Evolutionary conservation across 2,329 filamentous ascomycete species (phyloP).

Genomic region (Nectriaceae sp.): DNA sequence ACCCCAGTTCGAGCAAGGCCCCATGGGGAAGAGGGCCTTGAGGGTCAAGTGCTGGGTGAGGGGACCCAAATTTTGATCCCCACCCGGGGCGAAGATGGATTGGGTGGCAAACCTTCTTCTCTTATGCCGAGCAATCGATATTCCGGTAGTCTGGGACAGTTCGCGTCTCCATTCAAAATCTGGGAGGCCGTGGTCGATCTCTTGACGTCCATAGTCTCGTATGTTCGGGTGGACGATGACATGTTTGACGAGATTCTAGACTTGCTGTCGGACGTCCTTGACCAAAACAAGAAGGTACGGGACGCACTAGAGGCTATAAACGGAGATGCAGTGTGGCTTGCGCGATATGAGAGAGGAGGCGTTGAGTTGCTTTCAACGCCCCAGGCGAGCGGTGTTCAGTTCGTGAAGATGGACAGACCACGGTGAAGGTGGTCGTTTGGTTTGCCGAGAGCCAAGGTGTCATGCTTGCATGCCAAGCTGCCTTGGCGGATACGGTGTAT

Average conservation of each 20-base stretch:
- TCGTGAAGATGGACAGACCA: slow-evolving; percentile 33
- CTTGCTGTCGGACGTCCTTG: slow-evolving; percentile 56
- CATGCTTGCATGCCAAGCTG: no score
- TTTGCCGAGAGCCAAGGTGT: neutral
- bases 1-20: slow-evolving; percentile 9
- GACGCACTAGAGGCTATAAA: slow-evolving; percentile 65
- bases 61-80: slow-evolving; percentile 36
- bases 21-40: slow-evolving; percentile 19
- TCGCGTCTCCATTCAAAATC: slow-evolving; percentile 62
- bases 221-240: slow-evolving; percentile 66
- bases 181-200: slow-evolving; percentile 65
- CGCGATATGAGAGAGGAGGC: slow-evolving; percentile 50
- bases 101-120: slow-evolving; percentile 17
- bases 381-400: slow-evolving; percentile 44
- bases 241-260: slow-evolving; percentile 72
- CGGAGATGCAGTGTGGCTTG: slow-evolving; percentile 76
- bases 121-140: slow-evolving; percentile 8
- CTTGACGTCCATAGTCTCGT: slow-evolving; percentile 60
- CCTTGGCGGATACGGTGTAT: no score
- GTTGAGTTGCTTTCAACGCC: slow-evolving; percentile 40
- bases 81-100: slow-evolving; percentile 24
- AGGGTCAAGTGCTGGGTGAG: slow-evolving; percentile 16
- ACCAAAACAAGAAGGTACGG: slow-evolving; percentile 49
- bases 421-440: slow-evolving; percentile 6
- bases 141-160: slow-evolving; percentile 52